Evolutionary conservation across 106 monocot genomes (phyloP), one percentile per base, ranked within the genome.

Genomic region (Phalaenopsis aphrodite): DNA sequence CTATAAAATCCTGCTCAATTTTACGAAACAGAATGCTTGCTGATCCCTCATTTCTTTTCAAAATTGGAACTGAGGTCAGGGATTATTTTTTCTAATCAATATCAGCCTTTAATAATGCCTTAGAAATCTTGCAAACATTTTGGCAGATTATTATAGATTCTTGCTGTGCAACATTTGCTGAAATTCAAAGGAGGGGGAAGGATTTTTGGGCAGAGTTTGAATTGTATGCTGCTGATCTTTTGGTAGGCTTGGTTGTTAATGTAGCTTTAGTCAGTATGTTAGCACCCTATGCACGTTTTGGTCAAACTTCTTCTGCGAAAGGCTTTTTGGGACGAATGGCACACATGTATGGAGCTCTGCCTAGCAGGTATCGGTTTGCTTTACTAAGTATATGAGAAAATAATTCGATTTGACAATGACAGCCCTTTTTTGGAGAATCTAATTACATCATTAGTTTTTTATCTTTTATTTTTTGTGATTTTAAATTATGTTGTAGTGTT

Each of bases 171-270:
- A 95, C 94, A 36, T 88, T 92, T 79, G 92, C 92, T 4, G 94
- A 95, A 82, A 75, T 95, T 82, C 92, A 95, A 78, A 95, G 84
- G 85, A 90, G 94, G 84, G 94, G 94, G 16, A 87, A 92, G 72
- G 92, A 92, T 84, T 95, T 95, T 74, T 95, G 94, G 94, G 82
- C 86, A 4, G 94, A 95, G 75, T 95, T 95, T 83, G 94, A 95
- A 64, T 77, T 95, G 78, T 95, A 95, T 68, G 85, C 87, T 41
- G 94, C 94, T 3, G 94, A 95, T 76, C 86, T 92, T 83, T 83
- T 95, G 80, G 94, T 95, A 0, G 94, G 94, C 5, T 42, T 87
- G 12, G 94, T 90, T 52, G 92, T 90, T 84, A 52, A 86, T 88
- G 89, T 89, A 12, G 91, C 88, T 76, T 84, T 93, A 45, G 93